Evolutionary conservation across 2,329 filamentous ascomycete genomes (phyloP).

Genomic region (Alternaria gaisen): DNA sequence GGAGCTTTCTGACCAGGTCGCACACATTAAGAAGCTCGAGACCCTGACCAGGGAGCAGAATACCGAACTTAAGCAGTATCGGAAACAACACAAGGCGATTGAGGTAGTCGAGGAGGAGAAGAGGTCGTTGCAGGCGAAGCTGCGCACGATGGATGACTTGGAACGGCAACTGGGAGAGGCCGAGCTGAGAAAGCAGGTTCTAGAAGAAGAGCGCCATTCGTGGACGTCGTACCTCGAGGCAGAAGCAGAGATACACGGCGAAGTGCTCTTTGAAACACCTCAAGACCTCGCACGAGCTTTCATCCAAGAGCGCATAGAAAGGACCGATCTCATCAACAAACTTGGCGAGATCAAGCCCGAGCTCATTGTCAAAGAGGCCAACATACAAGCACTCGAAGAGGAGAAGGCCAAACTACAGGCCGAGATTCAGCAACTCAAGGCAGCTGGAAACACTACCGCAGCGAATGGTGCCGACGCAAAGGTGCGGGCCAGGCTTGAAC

Average conservation of each 20-base stretch:
- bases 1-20: slow-evolving; percentile 89
- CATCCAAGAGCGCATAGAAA: slow-evolving; percentile 81
- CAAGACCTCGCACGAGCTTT: slow-evolving; percentile 87
- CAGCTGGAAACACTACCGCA: slow-evolving; percentile 52
- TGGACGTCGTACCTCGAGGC: slow-evolving; percentile 88
- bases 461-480: slow-evolving; percentile 65
- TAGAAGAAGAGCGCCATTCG: slow-evolving; percentile 86
- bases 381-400: slow-evolving; percentile 74
- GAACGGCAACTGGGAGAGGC: slow-evolving; percentile 81
- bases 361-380: slow-evolving; percentile 76
- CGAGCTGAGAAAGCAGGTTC: slow-evolving; percentile 80
- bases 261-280: slow-evolving; percentile 82
- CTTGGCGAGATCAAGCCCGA: slow-evolving; percentile 83
- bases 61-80: slow-evolving; percentile 80
- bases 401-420: slow-evolving; percentile 71
- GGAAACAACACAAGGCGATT: slow-evolving; percentile 84
- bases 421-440: slow-evolving; percentile 76
- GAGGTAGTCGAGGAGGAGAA: slow-evolving; percentile 97
- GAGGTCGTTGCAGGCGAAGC: slow-evolving; percentile 76
- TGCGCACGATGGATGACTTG: slow-evolving; percentile 77
- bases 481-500: slow-evolving; percentile 77
- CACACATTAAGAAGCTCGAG: slow-evolving; percentile 88
- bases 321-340: slow-evolving; percentile 79
- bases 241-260: slow-evolving; percentile 67
- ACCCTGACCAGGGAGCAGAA: slow-evolving; percentile 80